phyloP scores from a whole-genome alignment of 192 early-diverging fungal genomes.

The Linderina pennispora region DNA sequence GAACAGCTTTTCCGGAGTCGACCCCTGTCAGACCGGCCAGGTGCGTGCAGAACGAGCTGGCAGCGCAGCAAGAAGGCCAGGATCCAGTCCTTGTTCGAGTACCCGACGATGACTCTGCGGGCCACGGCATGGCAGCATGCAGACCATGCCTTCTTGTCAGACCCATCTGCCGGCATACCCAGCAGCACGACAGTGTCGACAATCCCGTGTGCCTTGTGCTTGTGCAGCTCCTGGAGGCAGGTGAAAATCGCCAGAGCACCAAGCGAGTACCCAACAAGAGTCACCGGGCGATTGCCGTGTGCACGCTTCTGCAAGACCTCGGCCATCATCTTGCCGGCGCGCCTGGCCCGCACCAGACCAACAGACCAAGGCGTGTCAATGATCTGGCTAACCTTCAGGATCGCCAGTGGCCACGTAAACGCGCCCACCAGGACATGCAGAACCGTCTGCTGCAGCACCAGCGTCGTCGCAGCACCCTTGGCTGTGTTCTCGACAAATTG shows the following conservation, averaged over 20 bases:
- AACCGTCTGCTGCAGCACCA: conserved; percentile 43
- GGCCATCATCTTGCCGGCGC: conserved; percentile 54
- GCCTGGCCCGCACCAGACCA: conserved; percentile 56
- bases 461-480: conserved; percentile 29
- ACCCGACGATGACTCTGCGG: conserved; percentile 60
- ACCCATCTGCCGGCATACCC: conserved; percentile 59
- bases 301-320: conserved; percentile 39
- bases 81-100: conserved; percentile 58
- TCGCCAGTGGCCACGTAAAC: conserved; percentile 39
- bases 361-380: conserved; percentile 71
- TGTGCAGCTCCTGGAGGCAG: conserved; percentile 58
- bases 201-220: conserved; percentile 45
- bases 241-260: conserved; percentile 64
- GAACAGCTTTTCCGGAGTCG: conserved; percentile 14
- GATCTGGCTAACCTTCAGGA: conserved; percentile 44
- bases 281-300: conserved; percentile 59
- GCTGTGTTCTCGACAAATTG: conserved; percentile 37
- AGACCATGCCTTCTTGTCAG: conserved; percentile 50
- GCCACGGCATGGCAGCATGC: conserved; percentile 52
- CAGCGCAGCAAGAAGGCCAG: conserved; percentile 64
- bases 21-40: conserved; percentile 37
- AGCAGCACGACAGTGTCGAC: conserved; percentile 66
- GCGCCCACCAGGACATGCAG: conserved; percentile 33
- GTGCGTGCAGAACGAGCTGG: conserved; percentile 35
- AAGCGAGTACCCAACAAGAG: conserved; percentile 65